Base-by-base conservation (phyloP, 441 rosid genomes). In the Gossypium gossypioides region DNA sequence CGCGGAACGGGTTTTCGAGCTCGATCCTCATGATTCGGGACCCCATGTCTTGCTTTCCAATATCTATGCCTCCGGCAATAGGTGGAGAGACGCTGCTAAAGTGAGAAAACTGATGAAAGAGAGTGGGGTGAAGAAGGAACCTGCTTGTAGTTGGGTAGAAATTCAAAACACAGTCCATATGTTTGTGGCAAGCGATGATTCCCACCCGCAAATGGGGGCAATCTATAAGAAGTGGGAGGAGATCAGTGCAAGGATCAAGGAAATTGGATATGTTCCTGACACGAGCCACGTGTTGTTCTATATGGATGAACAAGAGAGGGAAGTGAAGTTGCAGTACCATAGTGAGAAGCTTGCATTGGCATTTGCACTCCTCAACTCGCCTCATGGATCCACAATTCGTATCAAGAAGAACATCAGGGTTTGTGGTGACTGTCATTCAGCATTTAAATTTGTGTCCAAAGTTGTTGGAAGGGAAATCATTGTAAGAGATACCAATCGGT, bases 101-200 rank as follows among this genome's bases (percentile, higher is more conserved):
- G 82, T 80, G 70, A 76, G 86, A 68, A 76, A 66, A 60, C 67
- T 70, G 79, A 80, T 83, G 84, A 81, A 76, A 73, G 77, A 72
- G 51, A 80, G 67, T 1, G 81, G 82, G 57, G 78, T 80, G 51
- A 83, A 80, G 80, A 81, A 80, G 82, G 82, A 80, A 50, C 82
- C 84, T 0, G 82, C 83, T n/a, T 74, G 80, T 71, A 83, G 84
- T 74, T 83, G 86, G 86, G 82, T 83, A 25, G 86, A 83, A 54
- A 78, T 81, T 0, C 70, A 76, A 71, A 83, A 78, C 55, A 32
- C 73, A 37, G 78, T 78, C 37, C 79, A 78, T 34, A 63, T 62
- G 50, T 83, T 83, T 57, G 81, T 83, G 68, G 86, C 86, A 51
- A 78, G 76, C 10, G 86, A 80, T 69, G 78, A 76, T 68, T 24